Evolutionary conservation across 805 yeast species (phyloP).

Genomic region (Pichia sporocuriosa): DNA sequence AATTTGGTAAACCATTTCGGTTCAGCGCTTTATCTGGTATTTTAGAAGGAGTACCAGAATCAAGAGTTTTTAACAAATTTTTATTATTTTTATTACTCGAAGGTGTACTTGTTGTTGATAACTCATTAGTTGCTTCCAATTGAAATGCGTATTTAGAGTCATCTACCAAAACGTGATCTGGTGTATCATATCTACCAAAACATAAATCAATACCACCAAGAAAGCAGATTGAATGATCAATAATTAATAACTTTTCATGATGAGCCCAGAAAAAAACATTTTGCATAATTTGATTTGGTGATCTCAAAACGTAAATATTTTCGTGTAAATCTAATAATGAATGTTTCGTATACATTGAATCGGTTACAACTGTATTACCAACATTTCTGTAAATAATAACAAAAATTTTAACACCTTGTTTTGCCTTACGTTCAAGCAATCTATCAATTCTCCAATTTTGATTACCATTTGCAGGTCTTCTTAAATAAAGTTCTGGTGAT

Average conservation of each 20-base stretch:
- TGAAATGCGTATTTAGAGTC: slow-evolving; percentile 39
- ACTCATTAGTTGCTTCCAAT: not conserved
- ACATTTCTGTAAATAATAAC: slow-evolving; percentile 91
- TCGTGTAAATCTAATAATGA: slow-evolving; percentile 79
- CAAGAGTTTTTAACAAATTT: not conserved
- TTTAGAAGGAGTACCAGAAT: not conserved
- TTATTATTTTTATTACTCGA: not conserved
- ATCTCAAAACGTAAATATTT: slow-evolving; percentile 83
- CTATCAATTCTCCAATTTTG: slow-evolving; percentile 92
- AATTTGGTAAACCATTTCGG: too few relatives aligned
- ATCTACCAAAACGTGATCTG: slow-evolving; percentile 86
- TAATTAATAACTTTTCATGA: slow-evolving; percentile 84
- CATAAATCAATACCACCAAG: slow-evolving; percentile 95
- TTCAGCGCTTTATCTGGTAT: not conserved
- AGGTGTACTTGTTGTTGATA: not conserved
- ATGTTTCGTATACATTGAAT: slow-evolving; percentile 91
- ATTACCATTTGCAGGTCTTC: slow-evolving; percentile 93
- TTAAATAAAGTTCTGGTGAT: slow-evolving; percentile 84
- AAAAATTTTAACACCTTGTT: slow-evolving; percentile 89
- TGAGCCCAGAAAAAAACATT: slow-evolving; percentile 98
- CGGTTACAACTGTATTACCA: slow-evolving; percentile 87
- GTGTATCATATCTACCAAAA: slow-evolving; percentile 93
- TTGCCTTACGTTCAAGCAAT: slow-evolving; percentile 79
- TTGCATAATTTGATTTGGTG: slow-evolving; percentile 92
- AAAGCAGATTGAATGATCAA: slow-evolving; percentile 85